Evolutionary conservation across 306 rosid genomes (phyloP).

Genomic region (Mucuna pruriens): DNA sequence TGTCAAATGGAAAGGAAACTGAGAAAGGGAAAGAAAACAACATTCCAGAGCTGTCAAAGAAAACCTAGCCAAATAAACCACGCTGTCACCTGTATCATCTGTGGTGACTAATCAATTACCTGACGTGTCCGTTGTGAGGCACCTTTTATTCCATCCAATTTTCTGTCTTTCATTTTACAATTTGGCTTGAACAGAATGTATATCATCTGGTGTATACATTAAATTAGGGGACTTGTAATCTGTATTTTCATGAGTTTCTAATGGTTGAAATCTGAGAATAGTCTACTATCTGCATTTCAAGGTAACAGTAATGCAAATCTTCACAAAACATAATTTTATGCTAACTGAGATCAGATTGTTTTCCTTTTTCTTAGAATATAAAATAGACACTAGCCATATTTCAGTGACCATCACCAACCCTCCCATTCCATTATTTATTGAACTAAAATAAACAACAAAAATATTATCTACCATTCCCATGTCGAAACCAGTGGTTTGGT

Average conservation of each 20-base stretch:
- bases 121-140: not conserved
- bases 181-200: slow-evolving; percentile 27
- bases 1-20: slow-evolving; percentile 48
- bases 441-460: not conserved
- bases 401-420: not conserved
- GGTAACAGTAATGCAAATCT: not conserved
- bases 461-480: not conserved
- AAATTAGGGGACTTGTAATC: not conserved
- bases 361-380: not conserved
- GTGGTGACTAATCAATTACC: not conserved
- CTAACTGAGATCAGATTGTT: not conserved
- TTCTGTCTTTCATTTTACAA: not conserved
- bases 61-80: slow-evolving; percentile 34
- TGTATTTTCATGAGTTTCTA: slow-evolving; percentile 4
- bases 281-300: not conserved
- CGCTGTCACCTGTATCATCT: not conserved
- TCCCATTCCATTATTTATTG: not conserved
- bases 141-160: not conserved
- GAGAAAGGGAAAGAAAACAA: slow-evolving; percentile 49
- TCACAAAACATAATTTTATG: not conserved
- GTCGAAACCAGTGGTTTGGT: not conserved
- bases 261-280: not conserved
- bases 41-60: slow-evolving; percentile 32
- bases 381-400: not conserved
- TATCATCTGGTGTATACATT: not conserved